Evolutionary conservation across 345 rosid genomes (phyloP).

Genomic region (Salix dunnii): DNA sequence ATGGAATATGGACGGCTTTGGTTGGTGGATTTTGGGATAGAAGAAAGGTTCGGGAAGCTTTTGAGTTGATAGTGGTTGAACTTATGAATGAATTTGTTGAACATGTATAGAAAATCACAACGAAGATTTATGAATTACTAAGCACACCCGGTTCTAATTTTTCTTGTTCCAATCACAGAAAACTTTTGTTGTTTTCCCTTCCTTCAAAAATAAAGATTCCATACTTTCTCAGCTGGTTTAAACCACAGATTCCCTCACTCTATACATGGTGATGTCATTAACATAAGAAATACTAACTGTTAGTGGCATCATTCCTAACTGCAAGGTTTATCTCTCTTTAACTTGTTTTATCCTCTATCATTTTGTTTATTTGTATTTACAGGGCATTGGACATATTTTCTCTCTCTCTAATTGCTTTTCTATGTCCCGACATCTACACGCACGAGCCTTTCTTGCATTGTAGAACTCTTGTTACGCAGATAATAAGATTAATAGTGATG

Average conservation of each 20-base stretch:
- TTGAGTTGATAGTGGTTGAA: slow-evolving; percentile 9
- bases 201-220: no score
- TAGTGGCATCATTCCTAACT: neutral
- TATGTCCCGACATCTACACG: no score
- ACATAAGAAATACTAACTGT: neutral
- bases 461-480: no score
- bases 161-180: no score
- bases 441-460: no score
- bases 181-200: neutral
- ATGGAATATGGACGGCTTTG: slow-evolving; percentile 51
- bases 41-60: slow-evolving; percentile 20
- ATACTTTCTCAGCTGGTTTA: neutral
- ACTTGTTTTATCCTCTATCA: neutral
- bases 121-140: neutral
- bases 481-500: no score
- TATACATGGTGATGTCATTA: neutral
- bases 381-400: no score
- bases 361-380: neutral
- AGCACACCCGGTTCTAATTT: no score
- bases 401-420: no score
- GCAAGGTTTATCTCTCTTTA: neutral
- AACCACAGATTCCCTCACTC: neutral
- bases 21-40: slow-evolving; percentile 42
- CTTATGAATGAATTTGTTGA: neutral
- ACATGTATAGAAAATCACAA: neutral